Evolutionary conservation across 805 yeast genomes (phyloP).

Genomic region (Nakazawaea molendinolei): DNA sequence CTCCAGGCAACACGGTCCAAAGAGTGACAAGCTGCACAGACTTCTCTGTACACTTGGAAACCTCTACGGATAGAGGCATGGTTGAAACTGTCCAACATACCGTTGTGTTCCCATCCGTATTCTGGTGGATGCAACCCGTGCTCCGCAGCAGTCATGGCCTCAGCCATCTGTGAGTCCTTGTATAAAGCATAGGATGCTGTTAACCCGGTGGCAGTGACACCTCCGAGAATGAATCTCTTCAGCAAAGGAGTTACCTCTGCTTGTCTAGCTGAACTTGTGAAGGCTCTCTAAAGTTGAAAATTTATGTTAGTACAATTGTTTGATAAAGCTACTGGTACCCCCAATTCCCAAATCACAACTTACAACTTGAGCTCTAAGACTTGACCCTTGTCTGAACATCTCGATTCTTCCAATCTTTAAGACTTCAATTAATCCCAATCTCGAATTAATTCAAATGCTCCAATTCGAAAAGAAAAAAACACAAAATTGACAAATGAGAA

Average conservation of each 20-base stretch:
- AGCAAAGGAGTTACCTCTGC: constrained; percentile 25
- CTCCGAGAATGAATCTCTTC: constrained; percentile 51
- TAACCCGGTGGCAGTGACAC: constrained; percentile 69
- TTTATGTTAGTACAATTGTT: constrained; percentile 1
- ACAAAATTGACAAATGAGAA: too few species aligned
- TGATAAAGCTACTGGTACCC: neutral
- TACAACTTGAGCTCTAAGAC: constrained; percentile 4
- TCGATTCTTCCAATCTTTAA: neutral
- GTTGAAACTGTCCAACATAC: constrained; percentile 86
- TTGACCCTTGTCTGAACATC: constrained; percentile 6
- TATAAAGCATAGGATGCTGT: constrained; percentile 77
- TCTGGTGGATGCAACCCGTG: constrained; percentile 97
- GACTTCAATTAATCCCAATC: neutral
- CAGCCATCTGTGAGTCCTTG: constrained; percentile 80
- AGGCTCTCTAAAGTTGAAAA: constrained; percentile 24
- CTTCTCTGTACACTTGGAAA: constrained; percentile 97
- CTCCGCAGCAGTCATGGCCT: constrained; percentile 98
- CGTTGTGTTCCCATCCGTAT: constrained; percentile 90
- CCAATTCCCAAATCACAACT: too few species aligned
- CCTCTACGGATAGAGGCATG: constrained; percentile 98
- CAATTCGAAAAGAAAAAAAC: neutral
- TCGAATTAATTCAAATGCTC: neutral
- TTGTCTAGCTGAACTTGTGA: constrained; percentile 24
- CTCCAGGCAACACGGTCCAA: constrained; percentile 98
- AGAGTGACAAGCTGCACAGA: constrained; percentile 98